phyloP scores from a whole-genome alignment of 2,329 filamentous ascomycete genomes.

The Paradendryphiella salina region DNA sequence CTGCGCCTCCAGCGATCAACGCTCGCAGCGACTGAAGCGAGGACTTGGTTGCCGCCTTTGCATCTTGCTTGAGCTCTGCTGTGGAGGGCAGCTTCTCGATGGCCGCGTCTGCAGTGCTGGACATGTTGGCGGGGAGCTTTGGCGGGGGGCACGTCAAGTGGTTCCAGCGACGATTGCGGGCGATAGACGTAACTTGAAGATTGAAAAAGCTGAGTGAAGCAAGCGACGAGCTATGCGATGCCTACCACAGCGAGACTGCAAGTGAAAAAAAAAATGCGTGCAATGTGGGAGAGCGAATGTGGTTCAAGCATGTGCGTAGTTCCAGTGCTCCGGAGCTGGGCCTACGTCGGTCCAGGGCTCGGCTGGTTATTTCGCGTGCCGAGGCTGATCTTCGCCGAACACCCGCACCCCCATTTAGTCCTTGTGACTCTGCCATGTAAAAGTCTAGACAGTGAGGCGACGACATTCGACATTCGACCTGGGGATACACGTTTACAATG shows the following conservation, averaged over 20 bases:
- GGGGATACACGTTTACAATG: too few relatives aligned
- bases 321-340: slow-evolving; percentile 36
- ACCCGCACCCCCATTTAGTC: slow-evolving; percentile 6
- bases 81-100: slow-evolving; percentile 40
- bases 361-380: slow-evolving; percentile 26
- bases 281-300: slow-evolving; percentile 18
- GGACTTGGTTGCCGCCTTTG: slow-evolving; percentile 55
- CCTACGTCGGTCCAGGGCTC: slow-evolving; percentile 28
- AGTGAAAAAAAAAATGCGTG: slow-evolving; percentile 15
- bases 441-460: background rate
- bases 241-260: slow-evolving; percentile 1
- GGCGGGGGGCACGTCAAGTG: slow-evolving; percentile 6
- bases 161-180: slow-evolving; percentile 11
- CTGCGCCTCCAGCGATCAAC: slow-evolving; percentile 85
- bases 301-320: slow-evolving; percentile 31
- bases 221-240: background rate
- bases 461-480: too few relatives aligned
- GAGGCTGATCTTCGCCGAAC: slow-evolving; percentile 26
- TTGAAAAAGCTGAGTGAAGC: slow-evolving; percentile 1
- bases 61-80: slow-evolving; percentile 58
- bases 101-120: slow-evolving; percentile 28
- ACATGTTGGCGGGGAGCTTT: slow-evolving; percentile 24
- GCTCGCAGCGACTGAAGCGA: slow-evolving; percentile 72
- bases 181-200: background rate
- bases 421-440: background rate